phyloP scores from a whole-genome alignment of 164 flowering plant species.

The Piper betle region DNA sequence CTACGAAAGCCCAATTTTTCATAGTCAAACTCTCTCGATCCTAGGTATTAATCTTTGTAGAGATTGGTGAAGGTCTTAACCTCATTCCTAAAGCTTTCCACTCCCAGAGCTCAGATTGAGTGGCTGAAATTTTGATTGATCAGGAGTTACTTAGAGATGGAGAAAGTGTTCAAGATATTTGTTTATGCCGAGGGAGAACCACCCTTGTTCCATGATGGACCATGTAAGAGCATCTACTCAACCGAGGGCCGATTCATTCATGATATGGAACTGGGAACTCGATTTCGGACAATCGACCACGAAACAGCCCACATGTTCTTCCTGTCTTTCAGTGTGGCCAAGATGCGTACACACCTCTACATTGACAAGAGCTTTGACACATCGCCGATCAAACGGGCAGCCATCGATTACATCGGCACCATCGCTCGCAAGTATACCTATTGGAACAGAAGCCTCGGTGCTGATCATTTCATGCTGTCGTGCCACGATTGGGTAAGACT shows the following conservation, averaged over 20 bases:
- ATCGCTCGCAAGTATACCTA: slow-evolving; percentile 21
- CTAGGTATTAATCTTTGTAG: neutral
- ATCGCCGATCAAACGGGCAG: slow-evolving; percentile 18
- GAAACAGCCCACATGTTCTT: slow-evolving; percentile 28
- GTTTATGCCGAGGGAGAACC: slow-evolving; percentile 66
- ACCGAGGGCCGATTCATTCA: slow-evolving; percentile 40
- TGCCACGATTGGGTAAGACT: slow-evolving; percentile 50
- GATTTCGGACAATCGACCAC: slow-evolving; percentile 27
- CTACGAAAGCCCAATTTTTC: neutral
- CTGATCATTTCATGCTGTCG: slow-evolving; percentile 52
- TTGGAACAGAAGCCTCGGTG: slow-evolving; percentile 46
- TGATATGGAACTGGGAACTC: slow-evolving; percentile 30
- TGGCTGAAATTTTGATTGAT: neutral
- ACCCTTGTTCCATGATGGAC: slow-evolving; percentile 59
- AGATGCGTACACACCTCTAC: slow-evolving; percentile 24
- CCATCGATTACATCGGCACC: slow-evolving; percentile 19
- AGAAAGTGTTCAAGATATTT: slow-evolving; percentile 48
- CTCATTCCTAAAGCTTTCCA: too few species aligned
- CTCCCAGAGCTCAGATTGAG: too few species aligned
- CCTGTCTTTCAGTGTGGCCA: slow-evolving; percentile 43
- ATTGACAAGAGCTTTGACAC: slow-evolving; percentile 18
- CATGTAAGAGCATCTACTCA: slow-evolving; percentile 22
- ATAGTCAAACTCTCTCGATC: neutral
- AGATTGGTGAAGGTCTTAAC: neutral
- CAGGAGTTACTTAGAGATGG: slow-evolving; percentile 72